phyloP scores from a whole-genome alignment of 108 stramenopile genomes.

The Nitzschia sp. region DNA sequence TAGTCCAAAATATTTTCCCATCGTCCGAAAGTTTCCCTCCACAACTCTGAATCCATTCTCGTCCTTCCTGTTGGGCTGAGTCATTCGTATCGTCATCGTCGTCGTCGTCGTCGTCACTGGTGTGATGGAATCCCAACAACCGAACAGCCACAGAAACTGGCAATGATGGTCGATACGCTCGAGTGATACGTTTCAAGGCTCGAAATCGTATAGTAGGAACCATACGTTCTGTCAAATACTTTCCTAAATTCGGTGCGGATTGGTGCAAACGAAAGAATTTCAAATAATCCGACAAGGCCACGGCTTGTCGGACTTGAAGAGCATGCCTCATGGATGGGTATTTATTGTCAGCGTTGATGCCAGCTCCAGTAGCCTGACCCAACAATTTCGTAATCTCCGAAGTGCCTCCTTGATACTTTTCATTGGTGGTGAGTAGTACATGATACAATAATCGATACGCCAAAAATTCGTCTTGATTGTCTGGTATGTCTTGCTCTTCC shows the following conservation, averaged over 20 bases:
- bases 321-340: conserved; percentile 51
- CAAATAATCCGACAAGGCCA: conserved; percentile 65
- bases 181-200: conserved; percentile 60
- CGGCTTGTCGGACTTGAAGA: conserved; percentile 67
- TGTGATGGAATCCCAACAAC: conserved; percentile 56
- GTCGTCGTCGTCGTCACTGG: conserved; percentile 10
- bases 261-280: conserved; percentile 64
- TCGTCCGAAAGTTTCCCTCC: conserved; percentile 44
- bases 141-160: conserved; percentile 41
- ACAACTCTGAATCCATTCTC: conserved; percentile 55
- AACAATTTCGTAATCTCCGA: conserved; percentile 55
- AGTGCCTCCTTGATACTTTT: conserved; percentile 64
- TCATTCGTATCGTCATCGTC: conserved; percentile 1
- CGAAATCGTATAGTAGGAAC: conserved; percentile 60
- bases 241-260: conserved; percentile 40
- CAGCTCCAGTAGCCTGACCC: too few relatives aligned
- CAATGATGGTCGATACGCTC: conserved; percentile 71
- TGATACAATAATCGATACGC: conserved; percentile 84
- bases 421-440: conserved; percentile 69
- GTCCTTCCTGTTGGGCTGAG: too few relatives aligned
- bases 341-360: conserved; percentile 36
- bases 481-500: conserved; percentile 1
- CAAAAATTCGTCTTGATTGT: conserved; percentile 69
- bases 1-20: conserved; percentile 44
- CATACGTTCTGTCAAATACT: conserved; percentile 62